Evolutionary conservation across 805 yeast species (phyloP).

Genomic region (Metschnikowia koreensis): DNA sequence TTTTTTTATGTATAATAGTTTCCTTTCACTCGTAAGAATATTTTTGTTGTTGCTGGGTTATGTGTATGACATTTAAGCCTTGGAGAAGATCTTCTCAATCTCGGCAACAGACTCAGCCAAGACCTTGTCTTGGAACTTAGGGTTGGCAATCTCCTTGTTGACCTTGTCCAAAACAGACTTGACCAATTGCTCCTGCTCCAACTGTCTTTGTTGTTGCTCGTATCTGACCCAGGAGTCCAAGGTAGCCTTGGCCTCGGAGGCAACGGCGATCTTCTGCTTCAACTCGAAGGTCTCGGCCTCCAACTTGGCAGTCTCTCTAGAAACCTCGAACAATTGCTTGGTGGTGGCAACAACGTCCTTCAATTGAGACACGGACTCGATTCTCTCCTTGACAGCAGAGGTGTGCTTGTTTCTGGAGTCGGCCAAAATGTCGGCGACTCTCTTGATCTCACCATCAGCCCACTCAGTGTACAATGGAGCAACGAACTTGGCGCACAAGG

Average conservation of each 20-base stretch:
- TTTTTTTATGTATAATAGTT: not conserved
- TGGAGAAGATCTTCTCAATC: conserved; percentile 78
- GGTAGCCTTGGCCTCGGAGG: conserved; percentile 88
- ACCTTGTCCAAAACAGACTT: conserved; percentile 84
- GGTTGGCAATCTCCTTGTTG: conserved; percentile 75
- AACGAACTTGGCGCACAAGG: conserved; percentile 75
- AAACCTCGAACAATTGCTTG: conserved; percentile 85
- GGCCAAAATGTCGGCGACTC: conserved; percentile 78
- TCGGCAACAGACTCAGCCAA: conserved; percentile 90
- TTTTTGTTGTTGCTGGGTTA: not conserved
- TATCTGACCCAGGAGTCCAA: conserved; percentile 99
- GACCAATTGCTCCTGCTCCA: conserved; percentile 91
- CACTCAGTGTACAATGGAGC: conserved; percentile 95
- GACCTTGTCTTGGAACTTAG: conserved; percentile 91
- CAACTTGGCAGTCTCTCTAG: conserved; percentile 94
- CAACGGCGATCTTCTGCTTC: conserved; percentile 85
- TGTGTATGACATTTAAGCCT: conserved; percentile 24
- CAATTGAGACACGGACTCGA: conserved; percentile 80
- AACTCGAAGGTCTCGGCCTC: conserved; percentile 94
- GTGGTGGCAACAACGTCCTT: conserved; percentile 91
- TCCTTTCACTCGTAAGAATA: conserved; percentile 6
- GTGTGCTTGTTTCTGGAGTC: conserved; percentile 88
- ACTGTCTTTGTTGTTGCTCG: conserved; percentile 93
- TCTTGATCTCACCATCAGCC: conserved; percentile 83
- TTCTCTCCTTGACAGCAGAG: conserved; percentile 89